Base-by-base conservation (phyloP, 2,329 filamentous ascomycete species). In the Aspergillus spinulosporus region DNA sequence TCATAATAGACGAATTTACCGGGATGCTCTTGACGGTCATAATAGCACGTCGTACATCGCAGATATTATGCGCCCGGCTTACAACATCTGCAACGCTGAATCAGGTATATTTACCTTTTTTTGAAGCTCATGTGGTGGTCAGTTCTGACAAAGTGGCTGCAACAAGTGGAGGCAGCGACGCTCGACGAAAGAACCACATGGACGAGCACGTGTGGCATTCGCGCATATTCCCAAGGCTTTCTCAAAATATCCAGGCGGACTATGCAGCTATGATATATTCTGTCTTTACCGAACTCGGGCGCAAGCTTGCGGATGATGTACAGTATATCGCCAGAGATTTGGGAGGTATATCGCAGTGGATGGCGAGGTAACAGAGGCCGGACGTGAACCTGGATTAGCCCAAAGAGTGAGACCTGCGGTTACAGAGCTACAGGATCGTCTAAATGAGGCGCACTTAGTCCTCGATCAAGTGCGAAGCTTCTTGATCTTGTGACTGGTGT, bases 41-140 rank as follows among this genome's bases (percentile, higher is more conserved):
- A 39, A 9, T 15, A 46, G 36, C 12, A 55, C 15, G 31, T 56
- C 54, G 7, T 56, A 56, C 9, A 56, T 56, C 12, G 48, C 48
- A 2, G 42, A 47, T 1, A 39, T 48, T n/a, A 56, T 56, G 54
- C 48, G 48, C 1, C 42, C 54, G 11, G 54, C 48, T 11, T 56
- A 56, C 26, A 32, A 42, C 9, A 9, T 14, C 28, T 51, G 48
- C 6, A 46, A 37, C 6, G 31, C 15, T 15, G 26, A 51, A 47
- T 42, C 28, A 12, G 54, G 54, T 48, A 52, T 14, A 26, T 21
- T 6, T 12, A 40, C 21, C 21, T 21, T 21, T 21, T 21, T 21
- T 21, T 21, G 21, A 21, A 21, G 21, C 21, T 21, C 21, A 21
- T 21, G 21, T 21, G 21, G 21, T 21, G 21, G 21, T 21, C 21